Base-by-base conservation (phyloP, 2,329 filamentous ascomycete genomes). In the Penicillium polonicum region DNA sequence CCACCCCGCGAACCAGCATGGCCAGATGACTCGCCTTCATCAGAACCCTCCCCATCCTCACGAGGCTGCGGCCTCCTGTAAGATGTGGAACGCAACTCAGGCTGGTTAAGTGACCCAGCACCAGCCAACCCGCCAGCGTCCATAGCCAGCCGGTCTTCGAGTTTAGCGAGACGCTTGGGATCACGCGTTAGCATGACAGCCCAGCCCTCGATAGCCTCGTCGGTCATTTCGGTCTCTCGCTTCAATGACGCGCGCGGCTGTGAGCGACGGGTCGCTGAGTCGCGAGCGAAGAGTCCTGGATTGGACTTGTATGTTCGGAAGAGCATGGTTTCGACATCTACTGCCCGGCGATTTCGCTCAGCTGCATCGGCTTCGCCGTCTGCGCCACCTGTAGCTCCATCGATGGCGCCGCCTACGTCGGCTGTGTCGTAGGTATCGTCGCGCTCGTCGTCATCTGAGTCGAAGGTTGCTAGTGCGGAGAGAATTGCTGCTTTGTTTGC, bases 391-490 rank as follows among this genome's bases (percentile, higher is more conserved):
- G 72, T 73, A 5, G 77, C 76, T 19, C 82, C 80, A 65, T 96
- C 92, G 3, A 97, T 87, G 0, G 90, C 90, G 23, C 93, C 92
- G 36, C 94, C 94, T 2, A 97, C 91, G 69, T 97, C 94, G 49
- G 87, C 91, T 2, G 88, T 86, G 68, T 99, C 94, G 71, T 99
- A 99, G 0, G 93, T 97, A 72, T 99, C 94, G 73, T 99, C 94
- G 36, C 92, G 85, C 77, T 99, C 94, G 72, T 99, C 94, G 65
- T 97, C 94, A 67, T 97, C 93, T 0, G 88, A 88, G 76, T 97
- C 92, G 65, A 97, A 97, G 0, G 88, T 84, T 17, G 91, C 91
- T 2, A 97, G 84, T 0, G 93, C 93, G 3, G 92, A 90, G 25
- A 96, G 78, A 65, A 97, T 96, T 12, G 91, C 88, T 0, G 91